Evolutionary conservation across 352 stramenopile genomes (phyloP).

Genomic region (Peronospora belbahrii): DNA sequence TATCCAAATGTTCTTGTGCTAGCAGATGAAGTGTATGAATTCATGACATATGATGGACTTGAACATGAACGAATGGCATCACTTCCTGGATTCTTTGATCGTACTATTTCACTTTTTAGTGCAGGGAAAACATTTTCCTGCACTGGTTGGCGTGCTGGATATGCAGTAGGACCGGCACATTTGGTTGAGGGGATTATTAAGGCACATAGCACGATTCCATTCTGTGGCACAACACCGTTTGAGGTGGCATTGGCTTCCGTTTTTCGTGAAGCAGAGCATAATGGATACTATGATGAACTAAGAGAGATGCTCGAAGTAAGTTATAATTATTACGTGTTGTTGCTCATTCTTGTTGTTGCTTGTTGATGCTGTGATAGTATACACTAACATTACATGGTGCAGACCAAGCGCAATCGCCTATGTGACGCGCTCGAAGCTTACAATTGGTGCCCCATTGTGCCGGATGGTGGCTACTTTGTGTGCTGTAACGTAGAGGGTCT

Average conservation of each 20-base stretch:
- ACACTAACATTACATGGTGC: constrained; percentile 26
- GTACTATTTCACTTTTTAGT: constrained; percentile 90
- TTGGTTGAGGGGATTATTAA: constrained; percentile 59
- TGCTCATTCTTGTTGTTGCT: too few relatives aligned
- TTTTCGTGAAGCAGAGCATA: constrained; percentile 83
- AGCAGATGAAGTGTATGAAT: constrained; percentile 98
- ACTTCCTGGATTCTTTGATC: constrained; percentile 80
- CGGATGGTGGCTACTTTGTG: constrained; percentile 94
- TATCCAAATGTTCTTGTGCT: constrained; percentile 90
- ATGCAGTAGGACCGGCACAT: constrained; percentile 56
- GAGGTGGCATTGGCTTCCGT: constrained; percentile 89
- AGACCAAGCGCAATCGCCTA: constrained; percentile 84
- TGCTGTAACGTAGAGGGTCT: constrained; percentile 74
- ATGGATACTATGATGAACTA: constrained; percentile 79
- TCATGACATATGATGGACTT: constrained; percentile 89
- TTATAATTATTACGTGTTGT: too few relatives aligned
- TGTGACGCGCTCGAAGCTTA: constrained; percentile 67
- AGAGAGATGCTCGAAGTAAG: constrained; percentile 44
- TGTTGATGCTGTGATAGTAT: constrained; percentile 4
- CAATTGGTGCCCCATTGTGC: constrained; percentile 87
- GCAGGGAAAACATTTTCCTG: constrained; percentile 91
- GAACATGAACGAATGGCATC: constrained; percentile 60
- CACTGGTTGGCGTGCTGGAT: constrained; percentile 90
- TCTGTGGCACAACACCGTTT: constrained; percentile 92
- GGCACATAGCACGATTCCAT: constrained; percentile 82